Base-by-base conservation (phyloP, 257 asterid genomes). In the Plantago ovata region DNA sequence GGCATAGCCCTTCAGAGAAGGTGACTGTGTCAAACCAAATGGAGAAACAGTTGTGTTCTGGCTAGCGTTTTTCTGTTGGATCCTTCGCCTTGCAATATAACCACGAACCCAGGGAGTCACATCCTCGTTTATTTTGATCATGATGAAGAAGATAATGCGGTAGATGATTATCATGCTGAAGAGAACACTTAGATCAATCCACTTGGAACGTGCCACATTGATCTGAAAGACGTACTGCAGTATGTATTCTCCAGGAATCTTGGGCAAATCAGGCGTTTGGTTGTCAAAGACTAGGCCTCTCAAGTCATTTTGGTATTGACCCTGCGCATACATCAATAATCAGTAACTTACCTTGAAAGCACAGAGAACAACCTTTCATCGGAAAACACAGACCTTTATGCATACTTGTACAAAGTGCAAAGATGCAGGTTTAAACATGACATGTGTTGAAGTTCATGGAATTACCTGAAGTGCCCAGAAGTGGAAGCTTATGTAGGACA, bases 381-480 rank as follows among this genome's bases (percentile, higher is more conserved):
- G n/a, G n/a, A n/a, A n/a, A n/a, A n/a, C n/a, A n/a, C n/a, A n/a
- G n/a, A n/a, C n/a, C n/a, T n/a, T n/a, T n/a, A n/a, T n/a, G n/a
- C n/a, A n/a, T n/a, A n/a, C n/a, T n/a, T n/a, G n/a, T n/a, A n/a
- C n/a, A 50, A 36, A 36, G 13, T 9, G 11, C 18, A 20, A 22
- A 50, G 21, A 22, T 22, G 38, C 10, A 50, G 32, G 15, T 50
- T 19, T 50, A 15, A 50, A 8, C 18, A 50, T 9, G 3, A 13
- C 38, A 22, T 28, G 1, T 28, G 36, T 28, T 28, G 7, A 28
- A 28, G 36, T 28, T 3, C 36, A 18, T 38, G 8, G 13, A 14
- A n/a, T 10, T 73, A 89, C 98, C 95, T 93, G 99, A 3, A 93
- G 79, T 10, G 99, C 97, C 99, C 99, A 93, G 82, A 84, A 93